Conservation (phyloP, 305 asterid genomes). For the Fraxinus latifolia region DNA sequence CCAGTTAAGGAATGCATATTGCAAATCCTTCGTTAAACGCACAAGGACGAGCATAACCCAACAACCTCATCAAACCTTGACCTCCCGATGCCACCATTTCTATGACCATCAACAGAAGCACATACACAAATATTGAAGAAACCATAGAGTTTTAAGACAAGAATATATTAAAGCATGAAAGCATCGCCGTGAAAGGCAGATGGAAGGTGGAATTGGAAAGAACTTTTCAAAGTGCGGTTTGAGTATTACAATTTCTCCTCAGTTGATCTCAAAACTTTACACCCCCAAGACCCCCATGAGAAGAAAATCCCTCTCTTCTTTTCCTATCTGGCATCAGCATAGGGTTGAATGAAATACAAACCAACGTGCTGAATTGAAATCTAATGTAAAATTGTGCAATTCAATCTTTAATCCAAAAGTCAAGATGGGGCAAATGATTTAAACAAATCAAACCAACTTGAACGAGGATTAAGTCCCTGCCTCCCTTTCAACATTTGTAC, state of each 20-base stretch:
- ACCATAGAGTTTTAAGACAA: background rate
- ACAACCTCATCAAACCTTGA: background rate
- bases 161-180: background rate
- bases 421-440: background rate
- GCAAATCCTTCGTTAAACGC: background rate
- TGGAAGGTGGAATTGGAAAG: background rate
- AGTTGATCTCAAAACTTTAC: background rate
- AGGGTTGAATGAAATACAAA: background rate
- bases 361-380: background rate
- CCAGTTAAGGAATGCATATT: background rate
- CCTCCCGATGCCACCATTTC: background rate
- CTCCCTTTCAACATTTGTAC: constrained; percentile 7
- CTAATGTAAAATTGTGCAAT: background rate
- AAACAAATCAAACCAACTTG: background rate
- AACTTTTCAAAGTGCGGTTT: background rate
- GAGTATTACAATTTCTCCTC: background rate
- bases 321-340: background rate
- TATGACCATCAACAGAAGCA: background rate
- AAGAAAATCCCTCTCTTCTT: background rate
- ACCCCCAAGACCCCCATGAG: background rate
- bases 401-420: background rate
- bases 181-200: background rate
- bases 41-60: background rate
- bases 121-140: background rate
- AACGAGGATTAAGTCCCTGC: background rate